Evolutionary conservation across 2,329 filamentous ascomycete genomes (phyloP), one percentile per base, ranked within the genome.

Genomic region (Pseudogymnoascus sp.): DNA sequence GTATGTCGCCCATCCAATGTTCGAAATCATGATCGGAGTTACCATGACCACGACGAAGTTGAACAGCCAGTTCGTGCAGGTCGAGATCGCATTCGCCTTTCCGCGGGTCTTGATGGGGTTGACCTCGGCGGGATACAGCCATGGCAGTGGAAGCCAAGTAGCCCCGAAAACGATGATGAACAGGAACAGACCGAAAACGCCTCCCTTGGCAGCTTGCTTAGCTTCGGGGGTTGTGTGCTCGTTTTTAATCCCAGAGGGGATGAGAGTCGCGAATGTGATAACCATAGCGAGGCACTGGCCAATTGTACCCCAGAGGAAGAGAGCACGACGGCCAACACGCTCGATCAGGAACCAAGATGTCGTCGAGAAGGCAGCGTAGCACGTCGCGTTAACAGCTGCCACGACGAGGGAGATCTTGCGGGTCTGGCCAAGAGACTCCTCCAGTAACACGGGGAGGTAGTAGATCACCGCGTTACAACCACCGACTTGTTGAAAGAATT

Each of bases 241-340:
- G 2, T 54, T n/a, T 16, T 31, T 31, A 6, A 54, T 54, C 1
- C 48, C 48, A n/a, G 48, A 54, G 25, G 48, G 48, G 21, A 54
- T 34, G 48, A 54, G 48, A 54, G 25, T 31, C 48, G 48, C 48
- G 25, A 54, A 54, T 6, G 48, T 54, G n/a, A 54, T 54, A 6
- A 54, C 48, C 48, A 54, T 54, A n/a, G 48, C 48, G n/a, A 54
- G 48, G 25, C 48, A 54, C n/a, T 54, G 48, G n/a, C 48, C 48
- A 54, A 54, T 3, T 16, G 48, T 31, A 19, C 48, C 48, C 48
- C 48, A 54, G 10, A 90, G 75, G 85, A 91, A 90, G 67, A 90
- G 81, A 71, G 83, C 83, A 14, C 88, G 81, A 31, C 88, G 85
- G 8, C 86, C 86, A 1, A 86, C 81, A 1, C 84, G 81, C 73